A percentile compares a stretch with the other conserved stretches of the same genome.
These are phyloP conservation scores for Suillus spraguei DNA, from an alignment of 768 basidiomycete genomes.

Conservation along the genomic window DNA sequence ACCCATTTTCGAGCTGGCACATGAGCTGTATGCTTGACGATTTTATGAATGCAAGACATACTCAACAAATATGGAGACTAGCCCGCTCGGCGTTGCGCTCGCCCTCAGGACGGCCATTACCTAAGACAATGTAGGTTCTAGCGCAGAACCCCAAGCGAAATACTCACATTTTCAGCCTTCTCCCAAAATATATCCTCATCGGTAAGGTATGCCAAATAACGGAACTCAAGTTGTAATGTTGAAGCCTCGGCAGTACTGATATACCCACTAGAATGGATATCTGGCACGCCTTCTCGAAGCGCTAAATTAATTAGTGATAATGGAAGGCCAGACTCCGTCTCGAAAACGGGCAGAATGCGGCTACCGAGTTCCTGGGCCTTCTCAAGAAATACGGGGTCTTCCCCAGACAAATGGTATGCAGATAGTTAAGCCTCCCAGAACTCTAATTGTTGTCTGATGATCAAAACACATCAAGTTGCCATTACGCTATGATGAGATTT, in stretches of 20 bases:
- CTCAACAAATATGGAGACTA: constrained; percentile 87
- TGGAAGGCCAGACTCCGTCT: constrained; percentile 82
- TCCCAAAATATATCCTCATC: constrained; percentile 82
- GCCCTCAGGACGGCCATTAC: constrained; percentile 72
- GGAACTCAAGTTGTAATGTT: constrained; percentile 88
- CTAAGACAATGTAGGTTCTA: constrained; percentile 30
- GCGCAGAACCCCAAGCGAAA: not conserved
- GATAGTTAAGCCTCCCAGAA: constrained; percentile 90
- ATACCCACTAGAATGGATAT: constrained; percentile 58
- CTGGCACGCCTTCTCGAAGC: constrained; percentile 56
- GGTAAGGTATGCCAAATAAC: constrained; percentile 81
- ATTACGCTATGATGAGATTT: not conserved
- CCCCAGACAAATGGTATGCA: constrained; percentile 75
- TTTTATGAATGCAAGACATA: constrained; percentile 36
- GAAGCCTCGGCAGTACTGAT: constrained; percentile 86
- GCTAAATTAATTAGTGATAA: constrained; percentile 79
- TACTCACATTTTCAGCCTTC: constrained; percentile 67
- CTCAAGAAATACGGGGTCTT: constrained; percentile 70
- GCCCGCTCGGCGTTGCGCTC: constrained; percentile 64
- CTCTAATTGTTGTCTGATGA: constrained; percentile 83
- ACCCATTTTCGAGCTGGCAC: constrained; percentile 49
- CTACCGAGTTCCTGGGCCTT: constrained; percentile 84
- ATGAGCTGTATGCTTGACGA: constrained; percentile 2
- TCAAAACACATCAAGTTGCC: constrained; percentile 11
- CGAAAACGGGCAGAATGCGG: constrained; percentile 82